These are phyloP conservation scores for Nepenthes gracilis DNA, from an alignment of 148 eudicot genomes.

Conservation along the genomic window DNA sequence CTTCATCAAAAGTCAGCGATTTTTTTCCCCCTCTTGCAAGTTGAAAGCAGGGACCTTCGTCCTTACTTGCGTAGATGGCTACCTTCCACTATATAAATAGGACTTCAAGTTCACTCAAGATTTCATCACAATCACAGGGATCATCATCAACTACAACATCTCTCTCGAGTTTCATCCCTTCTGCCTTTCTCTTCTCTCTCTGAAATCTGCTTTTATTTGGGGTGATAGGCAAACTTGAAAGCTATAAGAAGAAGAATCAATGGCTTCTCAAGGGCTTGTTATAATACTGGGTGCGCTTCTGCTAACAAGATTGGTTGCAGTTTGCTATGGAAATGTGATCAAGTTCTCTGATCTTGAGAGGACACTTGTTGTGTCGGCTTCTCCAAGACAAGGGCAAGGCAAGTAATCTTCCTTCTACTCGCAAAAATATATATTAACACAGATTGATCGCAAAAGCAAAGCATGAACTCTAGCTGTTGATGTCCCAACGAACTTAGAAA, in stretches of 20 bases:
- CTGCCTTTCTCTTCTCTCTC: background rate
- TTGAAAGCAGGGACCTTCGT: too few relatives aligned
- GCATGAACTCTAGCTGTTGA: too few relatives aligned
- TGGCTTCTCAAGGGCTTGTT: slow-evolving; percentile 9
- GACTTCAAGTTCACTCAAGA: too few relatives aligned
- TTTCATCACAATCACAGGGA: background rate
- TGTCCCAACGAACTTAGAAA: too few relatives aligned
- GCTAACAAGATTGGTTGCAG: slow-evolving; percentile 5
- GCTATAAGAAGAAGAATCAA: background rate
- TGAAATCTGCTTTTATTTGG: too few relatives aligned
- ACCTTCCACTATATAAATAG: background rate
- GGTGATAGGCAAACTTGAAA: too few relatives aligned
- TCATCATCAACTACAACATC: background rate
- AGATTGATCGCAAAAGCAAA: too few relatives aligned
- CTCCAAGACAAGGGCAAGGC: slow-evolving; percentile 18
- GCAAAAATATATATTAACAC: too few relatives aligned
- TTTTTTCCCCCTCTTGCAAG: too few relatives aligned
- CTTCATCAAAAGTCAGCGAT: too few relatives aligned
- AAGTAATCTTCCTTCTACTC: background rate
- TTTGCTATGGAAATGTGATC: slow-evolving; percentile 4
- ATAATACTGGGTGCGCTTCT: slow-evolving; percentile 6
- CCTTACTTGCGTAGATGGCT: too few relatives aligned
- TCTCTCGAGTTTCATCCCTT: too few relatives aligned
- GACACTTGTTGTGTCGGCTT: slow-evolving; percentile 15
- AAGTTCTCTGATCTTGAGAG: slow-evolving; percentile 13